Conservation (phyloP, 1,139 yeast species). For the Sugiyamaella grinbergsii region DNA sequence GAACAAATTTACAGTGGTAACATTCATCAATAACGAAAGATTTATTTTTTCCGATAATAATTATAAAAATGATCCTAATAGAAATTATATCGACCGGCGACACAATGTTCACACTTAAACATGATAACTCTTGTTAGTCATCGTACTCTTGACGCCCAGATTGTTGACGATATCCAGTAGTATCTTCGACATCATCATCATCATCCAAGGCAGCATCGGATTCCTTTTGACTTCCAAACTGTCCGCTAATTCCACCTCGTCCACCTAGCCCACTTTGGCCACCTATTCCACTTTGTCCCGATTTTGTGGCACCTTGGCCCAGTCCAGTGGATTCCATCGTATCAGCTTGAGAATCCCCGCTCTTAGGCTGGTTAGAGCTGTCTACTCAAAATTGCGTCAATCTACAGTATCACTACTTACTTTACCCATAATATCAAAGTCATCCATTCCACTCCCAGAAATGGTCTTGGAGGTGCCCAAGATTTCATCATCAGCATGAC, state of each 20-base stretch:
- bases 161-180: slow-evolving; percentile 6
- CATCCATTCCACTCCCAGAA: slow-evolving; percentile 2
- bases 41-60: neutral
- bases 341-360: slow-evolving; percentile 6
- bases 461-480: slow-evolving; percentile 8
- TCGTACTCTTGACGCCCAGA: slow-evolving; percentile 2
- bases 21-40: neutral
- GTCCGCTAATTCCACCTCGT: neutral
- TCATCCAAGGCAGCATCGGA: slow-evolving; percentile 12
- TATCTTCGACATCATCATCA: slow-evolving; percentile 9
- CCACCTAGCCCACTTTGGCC: neutral
- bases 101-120: neutral
- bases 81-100: slow-evolving; percentile 10
- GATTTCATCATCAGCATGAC: slow-evolving; percentile 8
- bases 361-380: neutral
- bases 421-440: slow-evolving; percentile 16
- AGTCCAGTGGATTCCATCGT: slow-evolving; percentile 1
- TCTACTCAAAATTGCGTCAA: neutral
- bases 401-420: slow-evolving; percentile 1
- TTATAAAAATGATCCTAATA: neutral
- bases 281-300: neutral
- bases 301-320: neutral
- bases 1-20: neutral
- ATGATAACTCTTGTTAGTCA: neutral
- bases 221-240: slow-evolving; percentile 6